Base-by-base conservation (phyloP, 2,329 filamentous ascomycete genomes). In the Cladophialophora chaetospira region DNA sequence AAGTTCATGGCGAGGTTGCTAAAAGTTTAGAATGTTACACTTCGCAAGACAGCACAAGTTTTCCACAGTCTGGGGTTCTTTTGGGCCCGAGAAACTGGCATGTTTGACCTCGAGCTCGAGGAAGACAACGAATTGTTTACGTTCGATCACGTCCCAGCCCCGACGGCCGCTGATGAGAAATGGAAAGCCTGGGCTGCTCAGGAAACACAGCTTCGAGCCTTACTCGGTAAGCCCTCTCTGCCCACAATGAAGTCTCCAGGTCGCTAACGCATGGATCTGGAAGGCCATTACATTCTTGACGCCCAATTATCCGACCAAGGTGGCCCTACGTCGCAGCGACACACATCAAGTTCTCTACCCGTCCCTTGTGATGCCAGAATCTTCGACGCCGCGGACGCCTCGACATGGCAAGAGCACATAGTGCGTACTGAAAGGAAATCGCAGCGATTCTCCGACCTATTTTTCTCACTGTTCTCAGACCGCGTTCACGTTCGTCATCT, bases 11-110 rank as follows among this genome's bases (percentile, higher is more conserved):
- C n/a, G 29, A 31, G 11, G 5, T 10, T 31, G 29, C 53, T 55
- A 31, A 56, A 36, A 11, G 3, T 6, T 5, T 19, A 58, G 69
- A 77, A 76, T 45, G 65, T 71, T 31, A 68, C 67, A 2, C 73
- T 78, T 44, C 70, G 75, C 9, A 75, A 70, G 1, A 76, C 74
- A 17, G 74, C 72, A 51, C 75, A 77, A 53, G 72, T 75, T 2
- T 77, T 77, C 49, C 75, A 75, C 29, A 73, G 72, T 2, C 67
- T 77, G 0, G 73, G 73, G 1, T 77, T 77, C 63, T 74, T 73
- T 54, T 78, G 75, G 75, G 75, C 75, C 31, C 69, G 74, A 21
- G 73, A 77, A 53, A 76, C 73, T 46, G 74, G 75, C 13, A 75
- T 77, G 71, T 71, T 72, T 49, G 71, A 77, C 28, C 36, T 40